Evolutionary conservation across 2,329 filamentous ascomycete species (phyloP).

Genomic region (Diplodia seriata): DNA sequence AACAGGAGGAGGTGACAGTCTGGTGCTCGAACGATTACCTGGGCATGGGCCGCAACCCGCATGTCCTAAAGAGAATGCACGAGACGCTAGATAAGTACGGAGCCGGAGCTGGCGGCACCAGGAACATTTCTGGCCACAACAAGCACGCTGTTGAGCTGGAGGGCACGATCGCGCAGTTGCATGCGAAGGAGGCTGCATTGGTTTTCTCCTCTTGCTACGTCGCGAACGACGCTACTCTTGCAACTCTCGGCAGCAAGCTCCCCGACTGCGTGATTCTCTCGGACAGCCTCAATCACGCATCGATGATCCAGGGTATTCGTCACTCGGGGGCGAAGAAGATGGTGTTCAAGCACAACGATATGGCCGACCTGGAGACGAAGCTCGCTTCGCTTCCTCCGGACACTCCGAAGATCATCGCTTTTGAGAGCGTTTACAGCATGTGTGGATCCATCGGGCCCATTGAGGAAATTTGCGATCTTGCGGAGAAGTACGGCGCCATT

Average conservation of each 20-base stretch:
- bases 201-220: constrained; percentile 99
- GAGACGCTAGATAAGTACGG: constrained; percentile 93
- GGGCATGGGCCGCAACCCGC: constrained; percentile 91
- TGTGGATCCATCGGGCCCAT: constrained; percentile 97
- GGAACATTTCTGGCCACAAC: constrained; percentile 98
- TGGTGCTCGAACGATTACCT: constrained; percentile 99
- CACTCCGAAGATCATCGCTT: constrained; percentile 96
- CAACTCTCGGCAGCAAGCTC: constrained; percentile 94
- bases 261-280: constrained; percentile 98
- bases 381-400: constrained; percentile 84
- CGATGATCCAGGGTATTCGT: constrained; percentile 98
- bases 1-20: constrained; percentile 88
- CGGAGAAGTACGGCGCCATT: constrained; percentile 95
- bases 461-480: constrained; percentile 91
- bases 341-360: constrained; percentile 98
- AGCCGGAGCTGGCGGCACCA: constrained; percentile 90
- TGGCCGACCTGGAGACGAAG: constrained; percentile 91
- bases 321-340: constrained; percentile 97
- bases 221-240: constrained; percentile 95
- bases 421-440: constrained; percentile 99
- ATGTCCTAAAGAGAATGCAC: constrained; percentile 91
- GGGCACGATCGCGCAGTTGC: constrained; percentile 80
- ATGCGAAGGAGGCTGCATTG: constrained; percentile 88
- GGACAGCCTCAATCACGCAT: constrained; percentile 96
- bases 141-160: constrained; percentile 89